A percentile compares a stretch with the other conserved stretches of the same genome.
These are phyloP conservation scores for Trametes cingulata DNA, from an alignment of 768 basidiomycete species.

Conservation along the genomic window DNA sequence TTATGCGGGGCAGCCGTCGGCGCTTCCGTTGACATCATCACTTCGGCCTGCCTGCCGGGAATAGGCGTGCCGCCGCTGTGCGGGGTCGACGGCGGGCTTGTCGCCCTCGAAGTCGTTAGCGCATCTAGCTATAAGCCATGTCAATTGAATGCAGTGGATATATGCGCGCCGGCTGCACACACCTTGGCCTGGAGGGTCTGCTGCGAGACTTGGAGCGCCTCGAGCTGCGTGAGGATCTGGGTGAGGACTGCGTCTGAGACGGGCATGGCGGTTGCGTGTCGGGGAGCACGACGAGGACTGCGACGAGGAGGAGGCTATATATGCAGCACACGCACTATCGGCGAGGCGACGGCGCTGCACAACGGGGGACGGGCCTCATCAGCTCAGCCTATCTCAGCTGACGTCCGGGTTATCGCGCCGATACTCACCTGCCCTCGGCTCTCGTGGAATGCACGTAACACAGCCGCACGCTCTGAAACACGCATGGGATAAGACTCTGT, in stretches of 20 bases:
- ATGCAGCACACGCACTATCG: constrained; percentile 17
- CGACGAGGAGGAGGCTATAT: constrained; percentile 6
- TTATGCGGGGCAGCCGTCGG: constrained; percentile 31
- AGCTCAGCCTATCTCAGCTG: constrained; percentile 22
- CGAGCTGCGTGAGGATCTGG: constrained; percentile 73
- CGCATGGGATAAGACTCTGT: not conserved
- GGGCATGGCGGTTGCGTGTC: constrained; percentile 14
- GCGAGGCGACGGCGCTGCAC: constrained; percentile 14
- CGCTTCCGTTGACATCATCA: constrained; percentile 32
- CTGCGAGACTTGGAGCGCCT: constrained; percentile 71
- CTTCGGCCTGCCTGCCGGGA: constrained; percentile 16
- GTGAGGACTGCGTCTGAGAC: constrained; percentile 57
- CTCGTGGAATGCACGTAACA: constrained; percentile 5
- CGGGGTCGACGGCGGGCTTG: constrained; percentile 31
- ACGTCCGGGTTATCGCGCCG: constrained; percentile 20
- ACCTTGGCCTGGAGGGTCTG: constrained; percentile 83
- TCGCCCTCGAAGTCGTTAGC: constrained; percentile 31
- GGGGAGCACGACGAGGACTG: not conserved
- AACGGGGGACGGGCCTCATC: constrained; percentile 7
- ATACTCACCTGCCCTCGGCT: not conserved
- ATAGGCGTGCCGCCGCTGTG: constrained; percentile 28
- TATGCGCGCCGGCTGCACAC: constrained; percentile 11
- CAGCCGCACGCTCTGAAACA: constrained; percentile 3
- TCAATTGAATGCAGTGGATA: not conserved
- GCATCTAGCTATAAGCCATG: constrained; percentile 50